phyloP scores from a whole-genome alignment of 1,139 yeast species.

The Protomyces pachydermus region DNA sequence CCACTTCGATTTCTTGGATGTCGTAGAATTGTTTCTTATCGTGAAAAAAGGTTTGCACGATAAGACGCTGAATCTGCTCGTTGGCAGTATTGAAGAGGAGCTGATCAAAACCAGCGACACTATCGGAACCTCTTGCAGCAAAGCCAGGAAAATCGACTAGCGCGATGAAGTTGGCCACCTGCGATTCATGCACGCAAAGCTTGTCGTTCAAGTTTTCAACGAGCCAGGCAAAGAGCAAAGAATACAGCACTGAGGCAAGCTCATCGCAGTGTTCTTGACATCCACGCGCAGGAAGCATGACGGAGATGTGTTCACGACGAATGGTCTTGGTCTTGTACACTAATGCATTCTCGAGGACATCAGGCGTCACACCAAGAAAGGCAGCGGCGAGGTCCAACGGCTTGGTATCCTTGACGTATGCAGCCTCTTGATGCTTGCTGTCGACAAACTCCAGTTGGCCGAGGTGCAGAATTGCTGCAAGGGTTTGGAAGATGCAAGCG shows the following conservation, averaged over 20 bases:
- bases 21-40: constrained; percentile 42
- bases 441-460: constrained; percentile 44
- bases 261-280: constrained; percentile 46
- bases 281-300: constrained; percentile 43
- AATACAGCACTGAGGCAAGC: constrained; percentile 43
- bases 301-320: constrained; percentile 43
- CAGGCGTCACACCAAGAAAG: constrained; percentile 43
- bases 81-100: constrained; percentile 45
- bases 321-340: constrained; percentile 43
- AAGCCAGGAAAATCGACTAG: constrained; percentile 44
- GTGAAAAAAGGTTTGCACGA: constrained; percentile 41
- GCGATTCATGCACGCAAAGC: constrained; percentile 39
- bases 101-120: constrained; percentile 38
- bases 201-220: constrained; percentile 41
- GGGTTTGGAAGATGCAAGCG: constrained; percentile 45
- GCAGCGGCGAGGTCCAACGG: constrained; percentile 41
- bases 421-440: constrained; percentile 37
- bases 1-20: constrained; percentile 42
- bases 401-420: constrained; percentile 28
- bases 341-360: constrained; percentile 41
- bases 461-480: constrained; percentile 45
- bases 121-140: not conserved
- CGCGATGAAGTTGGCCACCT: constrained; percentile 41
- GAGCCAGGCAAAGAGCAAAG: constrained; percentile 43
- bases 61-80: constrained; percentile 42